phyloP scores from a whole-genome alignment of 352 stramenopile genomes.

The Pythium rhizo-oryzae region DNA sequence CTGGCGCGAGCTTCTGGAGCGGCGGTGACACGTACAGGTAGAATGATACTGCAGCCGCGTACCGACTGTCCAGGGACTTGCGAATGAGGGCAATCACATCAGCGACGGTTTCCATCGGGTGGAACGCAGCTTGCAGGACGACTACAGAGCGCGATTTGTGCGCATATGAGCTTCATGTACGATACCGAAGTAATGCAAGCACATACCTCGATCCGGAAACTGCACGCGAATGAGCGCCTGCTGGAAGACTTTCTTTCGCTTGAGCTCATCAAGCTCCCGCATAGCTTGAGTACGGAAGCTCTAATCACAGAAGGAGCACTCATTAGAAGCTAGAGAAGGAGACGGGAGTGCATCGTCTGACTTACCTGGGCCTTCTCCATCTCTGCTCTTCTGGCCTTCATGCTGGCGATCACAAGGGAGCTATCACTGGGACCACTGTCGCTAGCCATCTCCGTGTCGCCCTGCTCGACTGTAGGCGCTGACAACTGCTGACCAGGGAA shows the following conservation, averaged over 20 bases:
- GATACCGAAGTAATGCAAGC: background rate
- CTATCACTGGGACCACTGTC: slow-evolving; percentile 55
- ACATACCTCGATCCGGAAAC: slow-evolving; percentile 80
- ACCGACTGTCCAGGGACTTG: slow-evolving; percentile 39
- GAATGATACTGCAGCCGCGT: slow-evolving; percentile 31
- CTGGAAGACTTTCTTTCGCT: slow-evolving; percentile 83
- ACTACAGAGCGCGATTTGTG: slow-evolving; percentile 33
- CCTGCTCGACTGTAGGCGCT: slow-evolving; percentile 11
- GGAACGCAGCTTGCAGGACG: slow-evolving; percentile 80
- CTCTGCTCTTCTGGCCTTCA: slow-evolving; percentile 68
- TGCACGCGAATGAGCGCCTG: slow-evolving; percentile 77
- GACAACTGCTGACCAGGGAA: slow-evolving; percentile 36
- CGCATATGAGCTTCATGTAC: background rate
- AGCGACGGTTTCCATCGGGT: slow-evolving; percentile 76
- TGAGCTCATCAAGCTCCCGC: slow-evolving; percentile 86
- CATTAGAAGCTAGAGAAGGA: too few species aligned
- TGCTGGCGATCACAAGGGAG: slow-evolving; percentile 71
- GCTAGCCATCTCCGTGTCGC: slow-evolving; percentile 13
- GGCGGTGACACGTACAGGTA: slow-evolving; percentile 84
- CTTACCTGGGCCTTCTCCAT: slow-evolving; percentile 80
- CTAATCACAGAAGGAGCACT: slow-evolving; percentile 27
- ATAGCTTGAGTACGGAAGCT: slow-evolving; percentile 88
- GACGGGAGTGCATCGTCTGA: background rate
- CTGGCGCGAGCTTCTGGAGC: slow-evolving; percentile 54
- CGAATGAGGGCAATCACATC: slow-evolving; percentile 71